Evolutionary conservation across 2,329 filamentous ascomycete species (phyloP), one percentile per base, ranked within the genome.

Genomic region (Orbilia brochopaga): DNA sequence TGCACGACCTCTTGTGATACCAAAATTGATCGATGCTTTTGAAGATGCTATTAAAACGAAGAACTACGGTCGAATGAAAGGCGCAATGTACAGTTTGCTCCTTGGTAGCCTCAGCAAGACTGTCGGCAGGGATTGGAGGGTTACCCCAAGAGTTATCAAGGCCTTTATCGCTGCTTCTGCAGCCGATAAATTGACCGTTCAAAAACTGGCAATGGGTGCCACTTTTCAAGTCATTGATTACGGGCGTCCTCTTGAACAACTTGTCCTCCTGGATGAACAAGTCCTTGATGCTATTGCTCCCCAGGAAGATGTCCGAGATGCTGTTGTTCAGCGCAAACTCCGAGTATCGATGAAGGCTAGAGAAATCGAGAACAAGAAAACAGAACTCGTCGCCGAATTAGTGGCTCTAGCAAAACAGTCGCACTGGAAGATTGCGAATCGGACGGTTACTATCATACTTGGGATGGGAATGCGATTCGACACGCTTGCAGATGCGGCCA

Each of bases 371-470:
- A 83, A 84, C 60, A 92, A 90, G 81, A 99, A 99, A 81, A 83
- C 87, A 0, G 85, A 86, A 2, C 81, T 99, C 24, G 90, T 92
- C 0, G 82, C 91, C 61, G 92, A 97, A 78, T 83, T 99, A 32
- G 89, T 92, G 2, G 86, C 89, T 69, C 82, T 89, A 69, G 90
- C 91, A 1, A 88, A 87, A 76, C 86, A 86, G 1, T 91, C 92
- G 0, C 95, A 99, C 78, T 99, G 94, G 94, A 97, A 96, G 82
- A 92, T 96, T 76, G 93, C 93, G 4, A 91, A 88, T 56, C 85
- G 93, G 27, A 96, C 92, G 64, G 90, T 90, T 8, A 90, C 95
- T 37, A 94, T 99, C 78, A 90, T 96, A 2, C 87, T 93, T 64
- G 96, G 94, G 70, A 84, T 97, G 73, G 93, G 91, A 65, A 86